Conservation (phyloP, 1,284 basidiomycete species). For the Ceratorhiza oryzae-sativae region DNA sequence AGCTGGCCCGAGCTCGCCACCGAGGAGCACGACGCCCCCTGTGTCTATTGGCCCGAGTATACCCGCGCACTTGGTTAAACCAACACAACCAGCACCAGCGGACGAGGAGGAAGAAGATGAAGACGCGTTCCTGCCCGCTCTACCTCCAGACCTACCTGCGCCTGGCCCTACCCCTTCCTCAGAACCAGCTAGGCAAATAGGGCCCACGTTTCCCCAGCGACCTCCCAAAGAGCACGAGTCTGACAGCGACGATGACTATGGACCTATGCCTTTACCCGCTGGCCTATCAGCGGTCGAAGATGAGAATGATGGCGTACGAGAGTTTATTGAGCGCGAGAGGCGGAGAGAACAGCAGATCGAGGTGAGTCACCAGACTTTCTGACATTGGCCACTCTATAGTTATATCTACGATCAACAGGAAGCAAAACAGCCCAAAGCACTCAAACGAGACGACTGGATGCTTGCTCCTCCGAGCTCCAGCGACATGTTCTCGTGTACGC, state of each 20-base stretch:
- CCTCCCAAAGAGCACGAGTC: constrained; percentile 42
- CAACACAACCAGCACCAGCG: constrained; percentile 40
- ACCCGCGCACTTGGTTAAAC: constrained; percentile 38
- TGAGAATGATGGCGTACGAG: constrained; percentile 66
- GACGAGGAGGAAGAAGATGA: constrained; percentile 62
- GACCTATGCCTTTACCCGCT: constrained; percentile 71
- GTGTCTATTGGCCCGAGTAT: constrained; percentile 39
- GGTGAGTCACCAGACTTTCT: constrained; percentile 52
- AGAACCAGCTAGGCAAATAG: constrained; percentile 20
- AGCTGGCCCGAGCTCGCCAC: constrained; percentile 20
- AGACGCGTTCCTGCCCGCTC: constrained; percentile 65
- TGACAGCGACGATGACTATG: constrained; percentile 76
- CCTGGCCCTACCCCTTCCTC: too few relatives aligned
- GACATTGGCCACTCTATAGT: background rate
- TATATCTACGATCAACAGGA: constrained; percentile 56
- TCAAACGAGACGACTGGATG: constrained; percentile 94
- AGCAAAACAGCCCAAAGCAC: constrained; percentile 72
- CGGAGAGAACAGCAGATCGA: constrained; percentile 69
- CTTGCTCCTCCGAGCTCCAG: constrained; percentile 83
- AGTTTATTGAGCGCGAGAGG: constrained; percentile 84
- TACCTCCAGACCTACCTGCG: constrained; percentile 65
- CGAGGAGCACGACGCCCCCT: constrained; percentile 20
- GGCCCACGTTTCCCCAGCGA: constrained; percentile 49
- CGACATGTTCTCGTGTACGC: constrained; percentile 76
- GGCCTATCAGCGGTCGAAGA: constrained; percentile 51